These are phyloP conservation scores for Chlamydomonas incerta DNA, from an alignment of 139 green algal genomes.

Conservation along the genomic window DNA sequence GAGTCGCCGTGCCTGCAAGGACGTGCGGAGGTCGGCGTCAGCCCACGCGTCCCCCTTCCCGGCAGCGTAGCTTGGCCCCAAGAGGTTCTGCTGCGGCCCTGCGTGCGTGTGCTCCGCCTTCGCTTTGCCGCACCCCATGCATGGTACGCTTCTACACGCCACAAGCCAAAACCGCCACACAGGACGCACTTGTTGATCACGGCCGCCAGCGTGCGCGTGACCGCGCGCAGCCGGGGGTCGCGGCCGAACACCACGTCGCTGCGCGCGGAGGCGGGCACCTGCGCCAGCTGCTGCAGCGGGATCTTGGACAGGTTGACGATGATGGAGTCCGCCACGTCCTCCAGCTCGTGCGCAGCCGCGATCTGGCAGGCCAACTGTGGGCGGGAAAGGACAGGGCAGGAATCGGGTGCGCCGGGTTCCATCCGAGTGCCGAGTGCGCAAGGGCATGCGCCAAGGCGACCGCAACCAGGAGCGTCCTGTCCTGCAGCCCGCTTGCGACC, in stretches of 20 bases:
- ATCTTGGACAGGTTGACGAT: slow-evolving; percentile 84
- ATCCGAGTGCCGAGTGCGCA: neutral
- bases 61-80: no score
- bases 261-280: slow-evolving; percentile 2
- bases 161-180: no score
- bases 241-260: slow-evolving; percentile 78
- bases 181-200: slow-evolving; percentile 78
- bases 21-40: no score
- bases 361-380: slow-evolving; percentile 40
- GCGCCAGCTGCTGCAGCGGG: slow-evolving; percentile 26
- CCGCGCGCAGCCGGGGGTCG: slow-evolving; percentile 75
- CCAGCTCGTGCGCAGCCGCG: slow-evolving; percentile 59
- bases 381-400: neutral
- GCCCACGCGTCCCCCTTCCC: no score
- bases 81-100: no score
- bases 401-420: neutral
- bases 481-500: no score
- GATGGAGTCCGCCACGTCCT: slow-evolving; percentile 82
- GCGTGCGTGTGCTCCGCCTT: no score
- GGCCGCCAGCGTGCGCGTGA: slow-evolving; percentile 81
- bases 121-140: no score
- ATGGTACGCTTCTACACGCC: no score
- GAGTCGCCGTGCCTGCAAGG: slow-evolving; percentile 82
- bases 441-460: no score
- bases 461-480: no score